Evolutionary conservation across 2,329 filamentous ascomycete genomes (phyloP), one percentile per base, ranked within the genome.

Genomic region (Pezicula rhizophila): DNA sequence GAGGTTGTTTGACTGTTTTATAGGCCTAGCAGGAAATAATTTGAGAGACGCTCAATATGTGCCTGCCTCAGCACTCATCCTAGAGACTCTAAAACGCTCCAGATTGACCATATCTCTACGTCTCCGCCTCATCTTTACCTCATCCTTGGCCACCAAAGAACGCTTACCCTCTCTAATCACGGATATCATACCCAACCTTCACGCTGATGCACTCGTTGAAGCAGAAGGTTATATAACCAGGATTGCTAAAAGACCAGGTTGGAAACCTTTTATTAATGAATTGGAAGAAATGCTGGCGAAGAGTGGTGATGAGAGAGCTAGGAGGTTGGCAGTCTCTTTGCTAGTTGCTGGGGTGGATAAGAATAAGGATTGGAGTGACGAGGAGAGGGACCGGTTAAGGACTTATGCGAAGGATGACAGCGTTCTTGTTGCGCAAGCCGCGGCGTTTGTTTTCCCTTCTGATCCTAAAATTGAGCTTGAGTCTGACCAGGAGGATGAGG

Each of bases 321-420:
- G 49, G 20, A 51, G 47, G 23, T 23, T 54, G 26, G 52, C 42
- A 6, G 42, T 54, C 18, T 37, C 42, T 14, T 38, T 48, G n/a
- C 35, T 54, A 18, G 40, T 48, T 26, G 45, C 34, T n/a, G 39
- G 45, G 12, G 41, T 45, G 4, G 26, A 39, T 37, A 43, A 34
- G 18, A 44, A 20, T 14, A 40, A 35, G 8, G 47, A 41, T 2
- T 50, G 49, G 52, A 49, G 18, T 10, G 42, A 43, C 10, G 42
- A 39, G 26, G 46, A 54, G 40, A 41, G 26, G 7, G 37, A 42
- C 5, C 42, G 45, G 10, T 31, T 50, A 14, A 38, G 45, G 2
- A 35, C 3, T 6, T 54, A 52, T 35, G 48, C 33, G 25, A 6
- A 20, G 7, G 49, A 54, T 47, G 10, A 42, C 4, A 41, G 31